Evolutionary conservation across 2,329 filamentous ascomycete genomes (phyloP).

Genomic region (Claviceps fusiformis): DNA sequence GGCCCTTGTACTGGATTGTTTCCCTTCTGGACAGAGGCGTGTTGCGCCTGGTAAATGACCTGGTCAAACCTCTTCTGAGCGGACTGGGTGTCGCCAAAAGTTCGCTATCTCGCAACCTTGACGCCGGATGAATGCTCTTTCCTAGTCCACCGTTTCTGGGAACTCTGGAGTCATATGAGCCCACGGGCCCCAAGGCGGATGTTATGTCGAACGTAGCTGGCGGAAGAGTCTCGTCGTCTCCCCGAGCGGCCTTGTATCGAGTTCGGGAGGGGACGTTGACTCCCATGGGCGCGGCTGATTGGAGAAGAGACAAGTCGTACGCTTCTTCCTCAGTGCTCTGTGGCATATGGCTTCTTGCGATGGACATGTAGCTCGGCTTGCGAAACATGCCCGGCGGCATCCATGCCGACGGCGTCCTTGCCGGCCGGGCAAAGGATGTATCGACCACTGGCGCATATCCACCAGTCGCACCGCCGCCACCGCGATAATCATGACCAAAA

Average conservation of each 20-base stretch:
- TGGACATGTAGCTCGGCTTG: constrained; percentile 13
- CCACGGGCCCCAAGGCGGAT: constrained; percentile 31
- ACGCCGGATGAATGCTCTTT: constrained; percentile 23
- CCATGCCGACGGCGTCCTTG: no score
- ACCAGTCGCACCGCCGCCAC: constrained; percentile 8
- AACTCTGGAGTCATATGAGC: constrained; percentile 30
- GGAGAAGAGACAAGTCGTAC: constrained; percentile 29
- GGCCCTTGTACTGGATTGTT: constrained; percentile 36
- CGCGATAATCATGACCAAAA: constrained; percentile 12
- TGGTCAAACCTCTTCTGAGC: constrained; percentile 21
- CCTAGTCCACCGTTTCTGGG: constrained; percentile 33
- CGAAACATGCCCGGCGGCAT: constrained; percentile 14
- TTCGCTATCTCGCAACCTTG: constrained; percentile 35
- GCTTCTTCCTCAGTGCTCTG: constrained; percentile 25
- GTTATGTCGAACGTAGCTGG: constrained; percentile 30
- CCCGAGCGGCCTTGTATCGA: constrained; percentile 18
- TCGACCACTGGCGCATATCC: constrained; percentile 16
- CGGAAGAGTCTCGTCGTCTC: constrained; percentile 16
- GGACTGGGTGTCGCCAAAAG: constrained; percentile 26
- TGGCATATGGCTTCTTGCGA: constrained; percentile 9
- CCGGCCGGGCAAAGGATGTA: background rate
- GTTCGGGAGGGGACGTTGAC: constrained; percentile 10
- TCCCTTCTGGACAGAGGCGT: constrained; percentile 18
- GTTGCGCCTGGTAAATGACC: constrained; percentile 25
- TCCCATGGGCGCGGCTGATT: constrained; percentile 26